These are phyloP conservation scores for Ceratobasidium sp. DNA, from an alignment of 1,284 basidiomycete genomes.

Conservation along the genomic window DNA sequence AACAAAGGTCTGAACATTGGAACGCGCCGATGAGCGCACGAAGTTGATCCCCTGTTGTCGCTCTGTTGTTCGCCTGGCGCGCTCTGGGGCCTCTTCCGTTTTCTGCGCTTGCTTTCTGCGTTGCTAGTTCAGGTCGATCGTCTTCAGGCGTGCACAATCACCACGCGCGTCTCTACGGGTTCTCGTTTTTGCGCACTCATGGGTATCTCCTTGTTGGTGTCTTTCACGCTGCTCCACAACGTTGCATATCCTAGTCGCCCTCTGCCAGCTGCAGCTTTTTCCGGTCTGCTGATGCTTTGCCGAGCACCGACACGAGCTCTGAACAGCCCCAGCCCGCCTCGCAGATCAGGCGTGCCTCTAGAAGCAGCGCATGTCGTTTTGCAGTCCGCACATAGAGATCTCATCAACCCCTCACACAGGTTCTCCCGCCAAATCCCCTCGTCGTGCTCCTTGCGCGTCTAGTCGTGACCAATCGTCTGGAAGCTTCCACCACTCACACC, in stretches of 20 bases:
- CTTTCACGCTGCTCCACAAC: conserved; percentile 44
- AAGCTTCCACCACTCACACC: conserved; percentile 37
- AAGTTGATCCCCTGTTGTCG: conserved; percentile 28
- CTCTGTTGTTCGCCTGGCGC: conserved; percentile 30
- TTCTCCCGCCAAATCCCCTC: conserved; percentile 47
- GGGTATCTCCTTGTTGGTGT: conserved; percentile 1
- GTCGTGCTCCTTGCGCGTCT: conserved; percentile 40
- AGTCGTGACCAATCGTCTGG: conserved; percentile 39
- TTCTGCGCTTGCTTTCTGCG: conserved; percentile 35
- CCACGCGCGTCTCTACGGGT: conserved; percentile 40
- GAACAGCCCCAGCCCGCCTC: conserved; percentile 39
- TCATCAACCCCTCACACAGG: conserved; percentile 44
- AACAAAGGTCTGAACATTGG: conserved; percentile 46
- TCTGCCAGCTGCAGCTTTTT: conserved; percentile 41
- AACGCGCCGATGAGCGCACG: conserved; percentile 43
- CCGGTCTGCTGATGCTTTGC: conserved; percentile 46
- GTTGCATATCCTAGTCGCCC: conserved; percentile 32
- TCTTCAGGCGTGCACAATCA: conserved; percentile 35
- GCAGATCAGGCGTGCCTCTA: conserved; percentile 45
- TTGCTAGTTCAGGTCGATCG: conserved; percentile 8
- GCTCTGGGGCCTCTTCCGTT: conserved; percentile 2
- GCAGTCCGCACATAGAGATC: conserved; percentile 40
- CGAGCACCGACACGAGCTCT: conserved; percentile 45
- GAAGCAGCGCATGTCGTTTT: conserved; percentile 45
- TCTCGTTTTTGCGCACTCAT: conserved; percentile 37